phyloP scores from a whole-genome alignment of 805 yeast genomes.

The Wickerhamomyces strasburgensis region DNA sequence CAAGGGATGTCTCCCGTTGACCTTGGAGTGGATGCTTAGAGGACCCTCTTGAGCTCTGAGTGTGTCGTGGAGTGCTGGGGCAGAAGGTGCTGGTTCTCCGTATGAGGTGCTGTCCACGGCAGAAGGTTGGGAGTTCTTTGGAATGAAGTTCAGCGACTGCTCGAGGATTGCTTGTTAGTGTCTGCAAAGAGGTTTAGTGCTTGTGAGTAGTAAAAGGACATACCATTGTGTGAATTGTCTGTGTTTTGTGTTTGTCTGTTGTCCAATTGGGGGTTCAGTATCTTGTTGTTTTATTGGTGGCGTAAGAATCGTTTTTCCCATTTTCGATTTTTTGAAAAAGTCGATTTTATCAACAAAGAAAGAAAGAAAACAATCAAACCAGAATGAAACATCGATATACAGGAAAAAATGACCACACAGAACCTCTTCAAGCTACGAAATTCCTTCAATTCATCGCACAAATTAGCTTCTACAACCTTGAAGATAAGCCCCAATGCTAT shows the following conservation, averaged over 20 bases:
- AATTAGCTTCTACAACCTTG: slow-evolving; percentile 36
- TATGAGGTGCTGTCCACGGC: slow-evolving; percentile 46
- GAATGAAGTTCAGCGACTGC: slow-evolving; percentile 44
- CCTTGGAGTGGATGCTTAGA: slow-evolving; percentile 44
- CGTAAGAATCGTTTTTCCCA: too few relatives aligned
- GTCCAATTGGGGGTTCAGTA: too few relatives aligned
- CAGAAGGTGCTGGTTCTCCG: slow-evolving; percentile 52
- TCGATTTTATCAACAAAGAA: too few relatives aligned
- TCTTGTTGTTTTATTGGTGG: too few relatives aligned
- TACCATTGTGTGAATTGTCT: slow-evolving; percentile 1
- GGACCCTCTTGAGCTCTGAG: slow-evolving; percentile 64
- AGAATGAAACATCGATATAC: background rate
- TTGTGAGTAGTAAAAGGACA: too few relatives aligned
- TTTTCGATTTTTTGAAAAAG: too few relatives aligned
- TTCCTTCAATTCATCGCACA: slow-evolving; percentile 2
- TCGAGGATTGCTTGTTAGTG: background rate
- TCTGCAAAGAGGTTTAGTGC: too few relatives aligned
- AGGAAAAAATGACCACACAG: background rate
- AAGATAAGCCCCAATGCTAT: slow-evolving; percentile 59
- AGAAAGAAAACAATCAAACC: too few relatives aligned
- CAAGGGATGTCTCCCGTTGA: slow-evolving; percentile 81
- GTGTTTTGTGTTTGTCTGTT: too few relatives aligned
- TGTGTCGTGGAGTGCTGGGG: slow-evolving; percentile 67
- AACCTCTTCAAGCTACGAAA: slow-evolving; percentile 4
- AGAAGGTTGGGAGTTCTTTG: slow-evolving; percentile 41